Evolutionary conservation across 306 rosid genomes (phyloP), one percentile per base, ranked within the genome.

Genomic region (Rosa multiflora): DNA sequence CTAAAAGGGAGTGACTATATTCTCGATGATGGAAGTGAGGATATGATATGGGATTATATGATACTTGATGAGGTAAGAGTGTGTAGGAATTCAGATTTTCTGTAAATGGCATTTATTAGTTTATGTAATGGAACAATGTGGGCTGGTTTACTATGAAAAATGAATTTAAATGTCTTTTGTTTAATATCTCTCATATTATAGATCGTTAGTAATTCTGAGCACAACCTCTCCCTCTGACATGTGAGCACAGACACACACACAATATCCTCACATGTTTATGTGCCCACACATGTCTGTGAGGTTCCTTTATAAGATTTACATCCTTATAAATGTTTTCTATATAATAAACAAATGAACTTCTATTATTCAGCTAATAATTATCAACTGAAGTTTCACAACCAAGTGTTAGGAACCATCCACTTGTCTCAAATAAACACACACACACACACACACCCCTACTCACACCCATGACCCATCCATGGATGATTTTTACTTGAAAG

Each of bases 31-130:
- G 95, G 87, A 51, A 80, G 61, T 43, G 97, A 91, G 61, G 98
- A 91, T 68, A 71, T 79, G 56, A 84, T 82, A 20, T 95, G 99
- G 99, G 99, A 95, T 86, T 92, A 95, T 83, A 90, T 95, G 99
- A 91, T 95, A 74, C 97, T 95, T 47, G 99, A 95, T 86, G 99
- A 92, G 93, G 99, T 94, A 72, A 73, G 75, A 32, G 47, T 66
- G 20, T 15, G 10, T 67, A 61, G 79, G 68, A 52, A 44, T 42
- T 49, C 51, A 44, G 49, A 3, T 59, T 13, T 70, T 76, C 39
- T 47, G 32, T 63, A 13, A 42, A 56, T 67, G 11, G 26, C 35
- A 3, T 13, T 6, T 67, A 42, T 40, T 26, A 5, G 70, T 23
- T 79, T 68, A 21, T 42, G 3, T 23, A 62, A 47, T 67, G 37